A percentile compares a stretch with the other conserved stretches of the same genome.
phyloP scores from a whole-genome alignment of 2,329 filamentous ascomycete species.

The Sporothrix globosa region DNA sequence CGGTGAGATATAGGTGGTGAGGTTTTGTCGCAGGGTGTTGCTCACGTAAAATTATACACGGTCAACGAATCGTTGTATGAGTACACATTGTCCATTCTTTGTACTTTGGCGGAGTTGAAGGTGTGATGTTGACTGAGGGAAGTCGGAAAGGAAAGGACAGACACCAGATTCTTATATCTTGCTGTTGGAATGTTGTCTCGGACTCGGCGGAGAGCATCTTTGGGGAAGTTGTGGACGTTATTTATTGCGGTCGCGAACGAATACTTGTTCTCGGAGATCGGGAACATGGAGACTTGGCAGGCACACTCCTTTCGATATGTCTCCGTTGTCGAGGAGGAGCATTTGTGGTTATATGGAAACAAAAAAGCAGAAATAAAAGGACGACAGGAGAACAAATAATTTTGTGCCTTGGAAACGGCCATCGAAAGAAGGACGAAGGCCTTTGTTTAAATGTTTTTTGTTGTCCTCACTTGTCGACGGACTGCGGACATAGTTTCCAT shows the following conservation, averaged over 20 bases:
- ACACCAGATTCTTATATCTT: slow-evolving; percentile 10
- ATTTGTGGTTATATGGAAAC: background rate
- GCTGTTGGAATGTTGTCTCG: background rate
- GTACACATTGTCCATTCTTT: background rate
- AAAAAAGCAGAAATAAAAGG: too few species aligned
- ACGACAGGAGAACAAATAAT: background rate
- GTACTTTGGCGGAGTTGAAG: background rate
- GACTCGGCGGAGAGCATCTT: background rate
- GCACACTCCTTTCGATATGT: background rate
- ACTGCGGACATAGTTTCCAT: background rate
- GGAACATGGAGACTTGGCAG: slow-evolving; percentile 17
- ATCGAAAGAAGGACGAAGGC: background rate
- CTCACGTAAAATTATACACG: background rate
- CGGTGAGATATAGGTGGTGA: background rate
- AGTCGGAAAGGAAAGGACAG: background rate
- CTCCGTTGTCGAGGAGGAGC: background rate
- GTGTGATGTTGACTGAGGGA: background rate
- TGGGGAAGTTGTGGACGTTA: background rate
- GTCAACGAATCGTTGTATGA: background rate
- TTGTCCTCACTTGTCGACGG: background rate
- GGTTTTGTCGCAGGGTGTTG: background rate
- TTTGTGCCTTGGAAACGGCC: background rate
- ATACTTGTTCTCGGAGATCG: slow-evolving; percentile 18
- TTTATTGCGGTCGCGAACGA: slow-evolving; percentile 4
- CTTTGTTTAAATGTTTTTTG: background rate